Percentiles rank a stretch among this genome's conserved stretches.
phyloP scores from a whole-genome alignment of 2,329 filamentous ascomycete genomes.

The Tolypocladium sp. region DNA sequence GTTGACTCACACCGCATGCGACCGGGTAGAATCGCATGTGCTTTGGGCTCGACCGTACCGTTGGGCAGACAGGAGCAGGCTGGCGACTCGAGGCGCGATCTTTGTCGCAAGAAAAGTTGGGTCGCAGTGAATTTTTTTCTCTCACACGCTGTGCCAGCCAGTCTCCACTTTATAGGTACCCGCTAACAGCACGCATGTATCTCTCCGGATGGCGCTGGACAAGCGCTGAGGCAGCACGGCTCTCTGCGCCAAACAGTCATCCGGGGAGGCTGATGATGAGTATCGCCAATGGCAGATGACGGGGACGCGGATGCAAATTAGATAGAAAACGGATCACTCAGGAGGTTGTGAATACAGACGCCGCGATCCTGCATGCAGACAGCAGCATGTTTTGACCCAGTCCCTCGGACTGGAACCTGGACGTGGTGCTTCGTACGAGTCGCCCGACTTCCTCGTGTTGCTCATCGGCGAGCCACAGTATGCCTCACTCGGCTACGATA shows the following conservation, averaged over 20 bases:
- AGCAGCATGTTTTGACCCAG: neutral
- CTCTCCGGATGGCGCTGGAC: neutral
- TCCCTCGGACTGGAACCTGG: neutral
- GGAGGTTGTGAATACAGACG: too few relatives aligned
- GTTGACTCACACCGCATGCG: conserved; percentile 1
- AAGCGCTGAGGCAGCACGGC: neutral
- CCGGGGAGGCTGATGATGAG: neutral
- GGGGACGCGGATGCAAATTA: neutral
- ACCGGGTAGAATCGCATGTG: conserved; percentile 4
- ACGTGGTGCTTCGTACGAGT: neutral
- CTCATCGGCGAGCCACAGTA: neutral
- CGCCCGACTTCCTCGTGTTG: neutral
- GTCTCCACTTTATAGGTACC: conserved; percentile 10
- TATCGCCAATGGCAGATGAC: neutral
- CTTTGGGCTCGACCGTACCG: conserved; percentile 13
- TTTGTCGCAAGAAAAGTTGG: conserved; percentile 5
- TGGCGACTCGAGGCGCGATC: conserved; percentile 7
- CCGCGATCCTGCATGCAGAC: neutral
- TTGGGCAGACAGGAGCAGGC: conserved; percentile 15
- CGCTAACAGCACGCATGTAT: conserved; percentile 20
- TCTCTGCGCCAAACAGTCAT: neutral
- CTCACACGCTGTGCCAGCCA: neutral
- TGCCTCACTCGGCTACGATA: too few relatives aligned
- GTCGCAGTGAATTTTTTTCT: conserved; percentile 16
- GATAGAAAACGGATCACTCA: neutral